Evolutionary conservation across 768 basidiomycete genomes (phyloP), one percentile per base, ranked within the genome.

Genomic region (Russula ochroleuca): DNA sequence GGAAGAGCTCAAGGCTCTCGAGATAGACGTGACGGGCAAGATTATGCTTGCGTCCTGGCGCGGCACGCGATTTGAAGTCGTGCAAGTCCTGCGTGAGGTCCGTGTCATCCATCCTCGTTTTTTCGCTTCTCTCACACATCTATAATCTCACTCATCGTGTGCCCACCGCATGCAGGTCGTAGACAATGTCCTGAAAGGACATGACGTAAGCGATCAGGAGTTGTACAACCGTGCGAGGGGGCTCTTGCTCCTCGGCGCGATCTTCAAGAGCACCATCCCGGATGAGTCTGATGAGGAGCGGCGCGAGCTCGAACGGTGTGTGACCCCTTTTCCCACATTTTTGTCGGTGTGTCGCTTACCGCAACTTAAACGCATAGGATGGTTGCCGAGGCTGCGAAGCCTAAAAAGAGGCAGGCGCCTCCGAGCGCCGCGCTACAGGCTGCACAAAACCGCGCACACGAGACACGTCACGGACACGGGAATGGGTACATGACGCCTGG

Each of bases 1-100:
- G 71, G 95, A 95, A 57, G 85, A 94, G 73, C 76, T 96, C 28
- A 81, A 85, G 63, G 89, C 90, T 2, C 73, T 98, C 55, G 96
- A 97, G 75, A 86, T 89, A 79, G 95, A 98, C 71, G 83, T 98
- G 65, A 95, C 92, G 1, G 94, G 94, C 53, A 96, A 93, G 79
- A 94, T 97, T 72, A 83, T 98, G 77, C 85, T 98, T 33, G 96
- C 95, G 7, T 96, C 96, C 28, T 99, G 97, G 97, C 86, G 94
- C 62, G 97, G 96, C 15, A 96, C 95, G 3, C 85, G 95, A 57
- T 85, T 98, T 72, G 97, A 99, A 76, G 94, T 98, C 47, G 83
- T 90, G 23, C 90, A 93, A 70, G 93, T 98, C 15, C 79, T 96
- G 53, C 83, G 93, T 56, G 87, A 92, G 79, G 84, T 79, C 51